These are phyloP conservation scores for Tetrapisispora namnaoensis DNA, from an alignment of 805 yeast genomes.

Conservation along the genomic window DNA sequence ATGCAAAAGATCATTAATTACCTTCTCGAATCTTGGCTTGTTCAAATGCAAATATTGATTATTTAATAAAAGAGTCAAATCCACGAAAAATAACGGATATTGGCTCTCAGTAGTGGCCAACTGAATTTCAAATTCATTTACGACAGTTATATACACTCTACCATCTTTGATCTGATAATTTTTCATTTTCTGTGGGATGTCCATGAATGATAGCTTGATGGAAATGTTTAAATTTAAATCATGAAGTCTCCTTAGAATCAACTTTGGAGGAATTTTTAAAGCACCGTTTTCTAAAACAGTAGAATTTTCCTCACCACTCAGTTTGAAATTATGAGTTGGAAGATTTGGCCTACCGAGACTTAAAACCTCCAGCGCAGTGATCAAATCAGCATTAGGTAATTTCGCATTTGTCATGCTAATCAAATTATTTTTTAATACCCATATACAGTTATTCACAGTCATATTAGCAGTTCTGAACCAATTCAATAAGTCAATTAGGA, in stretches of 20 bases:
- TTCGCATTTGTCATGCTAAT: conserved; percentile 73
- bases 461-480: conserved; percentile 79
- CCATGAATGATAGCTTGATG: conserved; percentile 61
- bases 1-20: conserved; percentile 25
- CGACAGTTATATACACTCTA: conserved; percentile 53
- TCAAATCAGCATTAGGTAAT: conserved; percentile 81
- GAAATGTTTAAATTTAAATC: conserved; percentile 67
- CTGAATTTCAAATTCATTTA: conserved; percentile 61
- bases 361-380: conserved; percentile 80
- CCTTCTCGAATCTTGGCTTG: conserved; percentile 23
- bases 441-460: conserved; percentile 50
- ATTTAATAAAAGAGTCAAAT: conserved; percentile 53
- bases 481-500: conserved; percentile 73
- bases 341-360: conserved; percentile 67
- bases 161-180: conserved; percentile 67
- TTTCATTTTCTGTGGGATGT: conserved; percentile 55
- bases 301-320: conserved; percentile 16
- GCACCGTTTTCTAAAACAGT: conserved; percentile 6
- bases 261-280: conserved; percentile 37
- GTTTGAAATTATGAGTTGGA: conserved; percentile 51
- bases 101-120: conserved; percentile 63
- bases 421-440: conserved; percentile 54
- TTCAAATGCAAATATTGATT: conserved; percentile 19
- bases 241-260: conserved; percentile 49
- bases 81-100: conserved; percentile 69